Evolutionary conservation across 2,329 filamentous ascomycete species (phyloP), one percentile per base, ranked within the genome.

Genomic region (Diplodia scrobiculata): DNA sequence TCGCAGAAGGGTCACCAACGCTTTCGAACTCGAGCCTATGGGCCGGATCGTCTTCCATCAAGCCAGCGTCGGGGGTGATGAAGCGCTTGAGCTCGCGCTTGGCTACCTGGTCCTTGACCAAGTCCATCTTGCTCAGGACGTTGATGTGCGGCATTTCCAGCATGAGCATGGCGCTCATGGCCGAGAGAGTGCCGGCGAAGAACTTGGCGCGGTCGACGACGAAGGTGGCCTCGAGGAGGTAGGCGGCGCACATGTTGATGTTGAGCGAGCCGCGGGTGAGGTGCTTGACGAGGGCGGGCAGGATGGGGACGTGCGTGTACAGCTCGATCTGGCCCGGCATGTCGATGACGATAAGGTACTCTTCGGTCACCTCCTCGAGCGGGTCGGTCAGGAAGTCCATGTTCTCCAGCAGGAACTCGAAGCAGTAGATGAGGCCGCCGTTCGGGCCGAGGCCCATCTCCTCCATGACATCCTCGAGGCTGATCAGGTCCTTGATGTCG

Each of bases 111-210:
- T 91, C 92, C 76, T 95, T 95, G 70, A 98, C 88, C 68, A 98
- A 85, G 76, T 99, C 95, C 93, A 98, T 98, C 81, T 99, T 99
- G 75, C 90, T 96, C 66, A 99, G 82, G 68, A 99, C 90, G 76
- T 99, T 99, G 75, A 99, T 87, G 76, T 99, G 95, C 4, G 95
- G 95, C 70, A 98, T 87, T 79, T 98, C 95, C 69, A 99, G 86
- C 92, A 98, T 95, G 73, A 99, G 87, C 95, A 99, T 99, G 70
- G 95, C 93, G 73, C 91, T 96, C 95, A 99, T 98, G 70, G 95
- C 95, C 75, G 91, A 95, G 68, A 99, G 83, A 0, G 95, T 97
- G 13, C 95, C 95, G 0, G 95, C 89, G 79, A 99, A 98, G 84
- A 96, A 99, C 81, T 98, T 99, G 74, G 95, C 91, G 68, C 92